Evolutionary conservation across 192 early-diverging fungal genomes (phyloP).

Genomic region (Coemansia biformis): DNA sequence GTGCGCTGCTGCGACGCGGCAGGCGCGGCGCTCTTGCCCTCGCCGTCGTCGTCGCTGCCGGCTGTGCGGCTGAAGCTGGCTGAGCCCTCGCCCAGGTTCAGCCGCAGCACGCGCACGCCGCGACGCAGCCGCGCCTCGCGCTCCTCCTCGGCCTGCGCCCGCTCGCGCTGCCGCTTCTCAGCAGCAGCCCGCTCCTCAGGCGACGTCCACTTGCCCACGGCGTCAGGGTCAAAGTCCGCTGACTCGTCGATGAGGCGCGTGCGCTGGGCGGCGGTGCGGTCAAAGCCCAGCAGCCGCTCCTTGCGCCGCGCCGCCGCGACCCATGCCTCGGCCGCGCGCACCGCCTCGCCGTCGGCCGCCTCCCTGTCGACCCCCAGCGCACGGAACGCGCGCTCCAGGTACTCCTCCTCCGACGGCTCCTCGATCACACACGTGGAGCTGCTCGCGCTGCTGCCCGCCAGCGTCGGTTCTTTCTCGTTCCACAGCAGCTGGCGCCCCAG

Average conservation of each 20-base stretch:
- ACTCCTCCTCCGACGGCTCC: slow-evolving; percentile 32
- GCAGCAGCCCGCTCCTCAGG: slow-evolving; percentile 33
- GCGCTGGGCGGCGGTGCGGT: slow-evolving; percentile 49
- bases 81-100: slow-evolving; percentile 17
- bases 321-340: slow-evolving; percentile 36
- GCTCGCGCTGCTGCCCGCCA: background rate
- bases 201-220: slow-evolving; percentile 42
- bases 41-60: slow-evolving; percentile 1
- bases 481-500: slow-evolving; percentile 21
- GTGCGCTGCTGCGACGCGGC: slow-evolving; percentile 1
- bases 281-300: slow-evolving; percentile 45
- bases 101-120: slow-evolving; percentile 37
- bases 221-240: slow-evolving; percentile 34
- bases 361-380: slow-evolving; percentile 23
- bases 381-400: slow-evolving; percentile 29
- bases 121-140: slow-evolving; percentile 27
- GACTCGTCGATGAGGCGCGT: slow-evolving; percentile 47
- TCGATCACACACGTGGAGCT: background rate
- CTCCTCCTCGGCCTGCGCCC: slow-evolving; percentile 8
- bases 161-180: slow-evolving; percentile 5
- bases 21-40: slow-evolving; percentile 1
- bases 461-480: slow-evolving; percentile 5
- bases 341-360: slow-evolving; percentile 3
- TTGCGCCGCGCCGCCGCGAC: slow-evolving; percentile 34
- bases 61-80: slow-evolving; percentile 13